Base-by-base conservation (phyloP, 805 yeast genomes). In the Saturnispora halmiae region DNA sequence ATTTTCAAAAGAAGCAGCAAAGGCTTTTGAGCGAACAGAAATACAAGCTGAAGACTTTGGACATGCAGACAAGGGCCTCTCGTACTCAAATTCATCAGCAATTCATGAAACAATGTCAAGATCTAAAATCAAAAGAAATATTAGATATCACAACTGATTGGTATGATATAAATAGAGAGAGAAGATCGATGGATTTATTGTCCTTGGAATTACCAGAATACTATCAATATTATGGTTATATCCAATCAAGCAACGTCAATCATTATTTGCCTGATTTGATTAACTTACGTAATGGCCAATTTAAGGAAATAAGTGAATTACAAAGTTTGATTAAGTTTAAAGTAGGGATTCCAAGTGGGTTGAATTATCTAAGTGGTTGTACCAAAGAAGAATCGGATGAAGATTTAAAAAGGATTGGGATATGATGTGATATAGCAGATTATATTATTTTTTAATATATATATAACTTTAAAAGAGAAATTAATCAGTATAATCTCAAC, bases 121-220 rank as follows among this genome's bases (percentile, higher is more conserved):
- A 86, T 54, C 59, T 72, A 34, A 81, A 86, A 46, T 70, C 71
- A 40, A 66, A 70, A 20, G 69, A 85, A 65, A 70, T 90, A 36
- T 68, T 74, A 44, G 70, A 75, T 6, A 82, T 94, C 4, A 88
- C 96, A 5, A 73, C 81, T 31, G 71, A 76, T 47, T 92, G 97
- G 97, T 90, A 90, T 64, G 80, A 82, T 49, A 82, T 88, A 53
- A 88, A 87, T 60, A 77, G 80, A 52, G 97, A 92, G 58, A 71
- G 96, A 51, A 71, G 94, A 47, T 77, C 77, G 34, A 71, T 85
- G 75, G 95, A 86, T 57, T 72, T 73, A 47, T 51, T 76, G 38
- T 77, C 73, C 15, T 66, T 77, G 5, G 73, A 71, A 21, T 59
- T 75, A 50, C 72, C 75, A 1, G 64, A 65, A 43, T 73, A 59